A percentile compares a stretch with the other conserved stretches of the same genome.
Conservation (phyloP, 305 asterid genomes). For the Fraxinus paxiana region DNA sequence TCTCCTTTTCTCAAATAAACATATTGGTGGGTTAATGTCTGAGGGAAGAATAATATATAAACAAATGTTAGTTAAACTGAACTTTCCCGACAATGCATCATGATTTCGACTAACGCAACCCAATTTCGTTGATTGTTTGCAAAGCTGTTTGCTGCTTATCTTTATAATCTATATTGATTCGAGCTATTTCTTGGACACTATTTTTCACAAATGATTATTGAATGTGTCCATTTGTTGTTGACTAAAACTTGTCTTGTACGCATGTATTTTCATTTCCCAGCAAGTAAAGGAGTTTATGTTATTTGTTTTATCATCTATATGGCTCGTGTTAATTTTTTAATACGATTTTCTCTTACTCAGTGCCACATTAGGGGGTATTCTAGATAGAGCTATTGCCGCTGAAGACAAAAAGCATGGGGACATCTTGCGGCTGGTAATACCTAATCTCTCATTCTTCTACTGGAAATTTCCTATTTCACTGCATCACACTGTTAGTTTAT, state of each 20-base stretch:
- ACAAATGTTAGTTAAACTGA: background rate
- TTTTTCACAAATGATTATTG: background rate
- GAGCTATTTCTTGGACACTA: background rate
- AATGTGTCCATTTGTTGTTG: background rate
- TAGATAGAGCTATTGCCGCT: constrained; percentile 81
- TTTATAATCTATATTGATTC: background rate
- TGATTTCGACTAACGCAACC: background rate
- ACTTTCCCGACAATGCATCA: background rate
- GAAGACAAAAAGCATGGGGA: constrained; percentile 88
- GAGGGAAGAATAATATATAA: background rate
- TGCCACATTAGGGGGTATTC: constrained; percentile 81
- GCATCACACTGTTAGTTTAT: background rate
- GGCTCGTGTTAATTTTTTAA: background rate
- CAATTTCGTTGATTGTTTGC: background rate
- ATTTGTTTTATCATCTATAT: background rate
- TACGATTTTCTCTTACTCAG: constrained; percentile 32
- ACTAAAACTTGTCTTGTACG: background rate
- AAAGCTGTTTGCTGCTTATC: background rate
- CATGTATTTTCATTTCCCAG: background rate
- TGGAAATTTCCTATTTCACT: background rate
- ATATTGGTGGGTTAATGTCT: background rate
- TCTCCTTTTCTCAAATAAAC: background rate
- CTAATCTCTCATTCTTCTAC: background rate
- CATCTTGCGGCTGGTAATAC: constrained; percentile 71
- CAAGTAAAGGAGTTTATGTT: background rate